These are phyloP conservation scores for Aspergillus felis DNA, from an alignment of 2,329 filamentous ascomycete genomes.

Conservation along the genomic window DNA sequence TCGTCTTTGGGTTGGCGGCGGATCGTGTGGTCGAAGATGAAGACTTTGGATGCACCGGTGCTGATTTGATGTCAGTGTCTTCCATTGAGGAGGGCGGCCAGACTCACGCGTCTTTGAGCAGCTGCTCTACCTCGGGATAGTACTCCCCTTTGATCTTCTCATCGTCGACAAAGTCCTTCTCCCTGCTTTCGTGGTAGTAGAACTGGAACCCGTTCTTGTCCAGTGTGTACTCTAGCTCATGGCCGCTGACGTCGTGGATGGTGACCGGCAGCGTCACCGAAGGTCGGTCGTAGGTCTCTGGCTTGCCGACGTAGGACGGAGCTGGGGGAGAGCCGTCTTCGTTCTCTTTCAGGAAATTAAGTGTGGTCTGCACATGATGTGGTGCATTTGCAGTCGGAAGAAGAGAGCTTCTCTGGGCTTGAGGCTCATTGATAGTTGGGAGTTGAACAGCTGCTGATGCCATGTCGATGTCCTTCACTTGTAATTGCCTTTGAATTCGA, in stretches of 20 bases:
- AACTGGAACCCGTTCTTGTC: slow-evolving; percentile 47
- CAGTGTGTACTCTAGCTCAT: slow-evolving; percentile 41
- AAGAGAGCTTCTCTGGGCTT: slow-evolving; percentile 3
- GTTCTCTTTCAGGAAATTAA: slow-evolving; percentile 47
- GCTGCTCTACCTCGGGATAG: slow-evolving; percentile 46
- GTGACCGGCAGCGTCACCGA: slow-evolving; percentile 35
- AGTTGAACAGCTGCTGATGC: slow-evolving; percentile 29
- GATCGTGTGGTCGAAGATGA: slow-evolving; percentile 52
- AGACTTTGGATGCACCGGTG: slow-evolving; percentile 41
- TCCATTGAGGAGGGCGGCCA: background rate
- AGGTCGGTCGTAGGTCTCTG: slow-evolving; percentile 42
- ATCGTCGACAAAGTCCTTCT: slow-evolving; percentile 40
- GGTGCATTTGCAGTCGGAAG: slow-evolving; percentile 19
- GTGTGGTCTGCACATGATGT: slow-evolving; percentile 39
- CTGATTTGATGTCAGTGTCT: slow-evolving; percentile 13
- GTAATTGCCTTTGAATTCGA: background rate
- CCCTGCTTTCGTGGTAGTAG: slow-evolving; percentile 37
- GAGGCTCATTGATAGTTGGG: slow-evolving; percentile 8
- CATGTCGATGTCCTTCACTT: slow-evolving; percentile 15
- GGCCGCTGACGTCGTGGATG: slow-evolving; percentile 42
- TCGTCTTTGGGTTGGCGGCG: slow-evolving; percentile 35
- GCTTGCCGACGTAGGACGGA: slow-evolving; percentile 31
- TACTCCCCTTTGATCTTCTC: slow-evolving; percentile 40
- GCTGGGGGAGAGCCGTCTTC: slow-evolving; percentile 42
- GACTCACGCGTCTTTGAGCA: slow-evolving; percentile 40